Conservation (phyloP, 2,329 filamentous ascomycete genomes). For the Pseudopithomyces chartarum region DNA sequence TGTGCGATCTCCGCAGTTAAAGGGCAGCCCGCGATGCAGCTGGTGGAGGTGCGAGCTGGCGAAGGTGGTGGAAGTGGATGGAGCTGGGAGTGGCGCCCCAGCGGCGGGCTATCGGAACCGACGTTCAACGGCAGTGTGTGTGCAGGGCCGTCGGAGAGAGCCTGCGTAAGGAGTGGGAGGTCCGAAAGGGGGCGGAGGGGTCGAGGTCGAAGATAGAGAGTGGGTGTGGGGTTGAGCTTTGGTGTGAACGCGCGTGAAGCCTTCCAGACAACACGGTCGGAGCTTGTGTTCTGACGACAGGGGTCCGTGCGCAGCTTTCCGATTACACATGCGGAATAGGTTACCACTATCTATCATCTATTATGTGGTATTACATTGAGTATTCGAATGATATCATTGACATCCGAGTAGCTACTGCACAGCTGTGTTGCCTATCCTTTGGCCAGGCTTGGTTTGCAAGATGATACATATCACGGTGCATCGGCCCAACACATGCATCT, state of each 20-base stretch:
- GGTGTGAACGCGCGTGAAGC: conserved; percentile 9
- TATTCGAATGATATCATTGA: too few species aligned
- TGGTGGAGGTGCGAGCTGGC: conserved; percentile 26
- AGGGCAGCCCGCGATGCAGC: conserved; percentile 26
- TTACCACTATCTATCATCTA: not conserved
- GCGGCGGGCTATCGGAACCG: conserved; percentile 27
- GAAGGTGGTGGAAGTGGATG: conserved; percentile 43
- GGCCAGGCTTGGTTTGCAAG: not conserved
- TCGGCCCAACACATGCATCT: not conserved
- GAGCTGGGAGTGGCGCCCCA: conserved; percentile 43
- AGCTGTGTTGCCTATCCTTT: not conserved
- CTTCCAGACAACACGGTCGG: conserved; percentile 3
- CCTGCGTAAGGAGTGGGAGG: conserved; percentile 35
- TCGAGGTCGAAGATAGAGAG: conserved; percentile 38
- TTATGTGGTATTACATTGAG: too few species aligned
- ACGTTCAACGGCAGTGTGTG: conserved; percentile 11
- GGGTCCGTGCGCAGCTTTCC: conserved; percentile 4
- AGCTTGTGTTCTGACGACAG: conserved; percentile 9
- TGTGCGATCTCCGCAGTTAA: conserved; percentile 12
- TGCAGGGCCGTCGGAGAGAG: conserved; percentile 16
- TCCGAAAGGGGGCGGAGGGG: conserved; percentile 32
- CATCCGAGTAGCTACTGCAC: not conserved
- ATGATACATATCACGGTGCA: not conserved
- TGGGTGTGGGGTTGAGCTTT: conserved; percentile 31
- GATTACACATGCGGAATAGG: not conserved